These are phyloP conservation scores for Tylopilus sp. DNA, from an alignment of 768 basidiomycete species.

Conservation along the genomic window DNA sequence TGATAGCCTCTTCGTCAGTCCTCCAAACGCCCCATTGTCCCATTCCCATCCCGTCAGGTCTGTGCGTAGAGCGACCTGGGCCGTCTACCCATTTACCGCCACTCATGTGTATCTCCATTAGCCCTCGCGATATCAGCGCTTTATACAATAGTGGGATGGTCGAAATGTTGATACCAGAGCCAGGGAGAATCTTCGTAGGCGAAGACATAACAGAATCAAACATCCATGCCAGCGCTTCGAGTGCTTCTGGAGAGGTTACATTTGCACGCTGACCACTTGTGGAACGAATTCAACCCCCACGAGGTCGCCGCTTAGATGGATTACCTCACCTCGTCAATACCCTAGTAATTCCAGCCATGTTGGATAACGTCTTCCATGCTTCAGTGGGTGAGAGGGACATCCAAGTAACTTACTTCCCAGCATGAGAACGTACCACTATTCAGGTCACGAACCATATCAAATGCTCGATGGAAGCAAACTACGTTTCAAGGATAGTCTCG, in stretches of 20 bases:
- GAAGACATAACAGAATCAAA: constrained; percentile 25
- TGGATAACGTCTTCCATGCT: constrained; percentile 43
- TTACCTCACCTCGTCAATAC: constrained; percentile 69
- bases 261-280: constrained; percentile 52
- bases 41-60: constrained; percentile 66
- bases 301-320: not conserved
- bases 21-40: constrained; percentile 72
- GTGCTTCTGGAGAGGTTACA: constrained; percentile 36
- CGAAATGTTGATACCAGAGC: constrained; percentile 66
- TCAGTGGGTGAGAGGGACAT: not conserved
- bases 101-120: constrained; percentile 73
- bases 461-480: constrained; percentile 81
- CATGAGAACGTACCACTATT: constrained; percentile 42
- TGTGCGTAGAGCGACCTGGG: constrained; percentile 50
- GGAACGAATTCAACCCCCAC: not conserved
- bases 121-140: constrained; percentile 50
- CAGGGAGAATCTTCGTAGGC: constrained; percentile 53
- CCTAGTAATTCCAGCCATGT: constrained; percentile 65
- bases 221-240: constrained; percentile 41
- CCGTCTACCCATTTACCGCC: constrained; percentile 61
- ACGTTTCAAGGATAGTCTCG: not conserved
- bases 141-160: constrained; percentile 51
- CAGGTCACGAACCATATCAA: constrained; percentile 65
- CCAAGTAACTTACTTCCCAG: not conserved
- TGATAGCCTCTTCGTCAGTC: constrained; percentile 51